Base-by-base conservation (phyloP, 192 early-diverging fungal species). In the Allomyces javanicus region DNA sequence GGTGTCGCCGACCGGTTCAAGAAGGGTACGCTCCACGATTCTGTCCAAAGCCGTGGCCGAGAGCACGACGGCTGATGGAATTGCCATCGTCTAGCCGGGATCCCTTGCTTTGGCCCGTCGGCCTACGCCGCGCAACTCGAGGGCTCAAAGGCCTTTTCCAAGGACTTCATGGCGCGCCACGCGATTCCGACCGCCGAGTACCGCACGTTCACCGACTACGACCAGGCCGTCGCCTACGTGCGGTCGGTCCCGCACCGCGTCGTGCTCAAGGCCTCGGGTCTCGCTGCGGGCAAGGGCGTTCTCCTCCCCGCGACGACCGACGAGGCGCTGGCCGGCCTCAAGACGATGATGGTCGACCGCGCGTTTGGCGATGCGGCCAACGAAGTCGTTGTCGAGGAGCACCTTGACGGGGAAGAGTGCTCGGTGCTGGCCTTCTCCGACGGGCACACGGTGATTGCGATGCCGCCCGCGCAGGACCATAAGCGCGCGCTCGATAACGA, bases 271-370 rank as follows among this genome's bases (percentile, higher is more conserved):
- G 96, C 96, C 44, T 94, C 91, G 45, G 96, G 96, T 50, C 80
- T 99, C 58, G 96, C 96, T 27, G 96, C 90, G 44, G 96, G 94
- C 64, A 99, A 99, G 78, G 96, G 96, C 27, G 96, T 99, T 7
- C 70, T 97, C 64, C 83, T 99, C 61, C 96, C 96, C 7, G 77
- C 79, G 25, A 87, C 83, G 43, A 84, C 85, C 69, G 81, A 85
- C 63, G 96, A 99, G 70, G 93, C 92, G 24, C 71, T 93, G 43
- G 74, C 81, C 19, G 91, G 88, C 14, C 81, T 99, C 62, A 83
- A 87, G 66, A 70, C 80, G 26, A 93, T 99, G 67, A 91, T 99
- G 93, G 85, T 96, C 6, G 82, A 88, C 69, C 77, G 79, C 63
- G 89, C 85, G 71, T 99, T 99, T 76, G 96, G 96, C 19, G 68